Evolutionary conservation across 331 rosid genomes (phyloP), one percentile per base, ranked within the genome.

Genomic region (Prunus yedoensis): DNA sequence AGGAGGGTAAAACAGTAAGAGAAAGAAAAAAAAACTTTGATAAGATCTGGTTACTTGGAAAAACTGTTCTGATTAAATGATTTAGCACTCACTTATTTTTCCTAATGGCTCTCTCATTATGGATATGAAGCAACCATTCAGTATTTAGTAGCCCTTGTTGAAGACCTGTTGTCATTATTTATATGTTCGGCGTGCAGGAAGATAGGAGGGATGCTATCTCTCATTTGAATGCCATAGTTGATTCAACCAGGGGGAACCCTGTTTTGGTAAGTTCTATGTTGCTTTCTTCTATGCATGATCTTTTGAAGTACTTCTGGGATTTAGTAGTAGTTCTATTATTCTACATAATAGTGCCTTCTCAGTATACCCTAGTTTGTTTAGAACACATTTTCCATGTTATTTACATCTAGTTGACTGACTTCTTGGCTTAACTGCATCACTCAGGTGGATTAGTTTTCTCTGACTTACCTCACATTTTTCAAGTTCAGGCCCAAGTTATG

Each of bases 401-500:
- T 68, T 32, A 28, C 73, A 38, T 59, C 10, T 35, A 32, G 62
- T 43, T 32, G n/a, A 71, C 60, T 35, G 21, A 62, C 49, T 74
- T 47, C 50, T 74, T 64, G 50, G 60, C 54, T 56, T 68, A 61
- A 35, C 8, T 5, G 41, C 41, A 5, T 66, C 72, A 28, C 62
- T 45, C 13, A 49, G 41, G 27, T 68, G 59, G 58, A 73, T 11
- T 63, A 59, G 11, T 14, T 63, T 67, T 78, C 54, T 79, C 70
- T 74, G 54, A 79, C 77, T 77, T 77, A 23, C 23, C 43, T 78
- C 76, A 23, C 45, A 13, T 60, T 16, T 76, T 66, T 77, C 74
- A 68, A 77, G 41, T 82, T 74, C 88, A 94, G 97, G 97, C 92
- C 51, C 93, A 86, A 83, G 84, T 90, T 74, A 73, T 84, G 16